Percentiles rank a stretch among this genome's conserved stretches.
phyloP scores from a whole-genome alignment of 2,329 filamentous ascomycete genomes.

The Xylaria sp. region DNA sequence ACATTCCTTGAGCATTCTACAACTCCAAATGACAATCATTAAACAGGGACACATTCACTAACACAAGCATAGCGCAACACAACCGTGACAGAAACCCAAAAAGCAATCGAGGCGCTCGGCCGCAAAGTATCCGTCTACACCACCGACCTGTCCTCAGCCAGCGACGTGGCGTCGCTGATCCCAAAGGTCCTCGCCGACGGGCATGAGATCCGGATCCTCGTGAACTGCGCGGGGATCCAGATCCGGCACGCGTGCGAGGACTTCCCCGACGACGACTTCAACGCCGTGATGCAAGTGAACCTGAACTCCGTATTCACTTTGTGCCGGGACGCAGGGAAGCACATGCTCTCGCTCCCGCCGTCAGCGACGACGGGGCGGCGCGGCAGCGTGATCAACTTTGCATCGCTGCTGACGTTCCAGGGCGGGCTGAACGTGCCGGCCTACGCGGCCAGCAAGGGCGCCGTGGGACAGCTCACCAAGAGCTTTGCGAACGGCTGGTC shows the following conservation, averaged over 20 bases:
- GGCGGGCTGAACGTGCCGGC: slow-evolving; percentile 88
- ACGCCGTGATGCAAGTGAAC: slow-evolving; percentile 85
- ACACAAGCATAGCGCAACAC: slow-evolving; percentile 47
- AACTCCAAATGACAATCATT: not conserved
- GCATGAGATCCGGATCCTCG: slow-evolving; percentile 73
- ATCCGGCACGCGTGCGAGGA: slow-evolving; percentile 74
- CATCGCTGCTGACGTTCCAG: slow-evolving; percentile 80
- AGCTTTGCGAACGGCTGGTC: slow-evolving; percentile 88
- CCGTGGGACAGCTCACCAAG: slow-evolving; percentile 83
- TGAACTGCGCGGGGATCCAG: slow-evolving; percentile 90
- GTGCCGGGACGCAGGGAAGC: slow-evolving; percentile 75
- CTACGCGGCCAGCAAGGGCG: slow-evolving; percentile 86
- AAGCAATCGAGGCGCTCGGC: slow-evolving; percentile 67
- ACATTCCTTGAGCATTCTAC: not conserved
- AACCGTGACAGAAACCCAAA: slow-evolving; percentile 57
- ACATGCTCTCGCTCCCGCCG: slow-evolving; percentile 69
- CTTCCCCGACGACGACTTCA: slow-evolving; percentile 80
- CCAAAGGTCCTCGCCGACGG: slow-evolving; percentile 66
- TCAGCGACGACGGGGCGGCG: slow-evolving; percentile 58
- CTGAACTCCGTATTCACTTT: slow-evolving; percentile 81
- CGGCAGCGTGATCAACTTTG: slow-evolving; percentile 84
- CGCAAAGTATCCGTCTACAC: slow-evolving; percentile 71
- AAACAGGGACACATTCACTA: slow-evolving; percentile 1
- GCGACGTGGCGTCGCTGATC: slow-evolving; percentile 65
- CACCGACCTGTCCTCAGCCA: slow-evolving; percentile 68